phyloP scores from a whole-genome alignment of 2,329 filamentous ascomycete species.

The Exophiala alcalophila region DNA sequence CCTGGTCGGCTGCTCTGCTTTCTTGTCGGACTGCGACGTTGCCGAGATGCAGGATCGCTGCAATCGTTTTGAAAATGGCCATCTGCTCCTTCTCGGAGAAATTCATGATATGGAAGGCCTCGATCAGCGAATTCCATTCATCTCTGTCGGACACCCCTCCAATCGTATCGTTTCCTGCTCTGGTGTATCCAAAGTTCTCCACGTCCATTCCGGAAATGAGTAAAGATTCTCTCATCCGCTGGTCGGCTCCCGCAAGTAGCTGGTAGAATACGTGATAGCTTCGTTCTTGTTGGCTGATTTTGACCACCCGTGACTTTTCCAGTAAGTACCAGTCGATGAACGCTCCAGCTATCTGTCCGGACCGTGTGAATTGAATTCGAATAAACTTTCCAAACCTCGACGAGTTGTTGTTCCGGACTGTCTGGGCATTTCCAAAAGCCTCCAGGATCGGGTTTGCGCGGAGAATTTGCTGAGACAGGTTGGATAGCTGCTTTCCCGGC shows the following conservation, averaged over 20 bases:
- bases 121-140: slow-evolving; percentile 85
- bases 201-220: slow-evolving; percentile 71
- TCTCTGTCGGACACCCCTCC: slow-evolving; percentile 82
- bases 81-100: slow-evolving; percentile 81
- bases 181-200: slow-evolving; percentile 87
- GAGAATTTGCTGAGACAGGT: slow-evolving; percentile 92
- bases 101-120: slow-evolving; percentile 92
- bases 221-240: slow-evolving; percentile 69
- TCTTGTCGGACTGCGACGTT: slow-evolving; percentile 90
- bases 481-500: slow-evolving; percentile 68
- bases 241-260: slow-evolving; percentile 77
- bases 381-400: slow-evolving; percentile 99
- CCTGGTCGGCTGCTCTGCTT: slow-evolving; percentile 86
- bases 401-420: slow-evolving; percentile 96
- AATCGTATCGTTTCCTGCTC: slow-evolving; percentile 87
- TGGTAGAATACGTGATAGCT: slow-evolving; percentile 99
- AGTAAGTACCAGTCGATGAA: slow-evolving; percentile 98
- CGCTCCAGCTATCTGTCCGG: slow-evolving; percentile 87
- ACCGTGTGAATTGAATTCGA: slow-evolving; percentile 85
- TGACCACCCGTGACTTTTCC: slow-evolving; percentile 96
- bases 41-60: slow-evolving; percentile 87
- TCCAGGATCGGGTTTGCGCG: slow-evolving; percentile 96
- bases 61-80: slow-evolving; percentile 80
- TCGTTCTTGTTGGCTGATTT: slow-evolving; percentile 79
- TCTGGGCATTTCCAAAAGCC: slow-evolving; percentile 97